Evolutionary conservation across 495 filamentous ascomycete species (phyloP).

Genomic region (Talaromyces nanjingensis): DNA sequence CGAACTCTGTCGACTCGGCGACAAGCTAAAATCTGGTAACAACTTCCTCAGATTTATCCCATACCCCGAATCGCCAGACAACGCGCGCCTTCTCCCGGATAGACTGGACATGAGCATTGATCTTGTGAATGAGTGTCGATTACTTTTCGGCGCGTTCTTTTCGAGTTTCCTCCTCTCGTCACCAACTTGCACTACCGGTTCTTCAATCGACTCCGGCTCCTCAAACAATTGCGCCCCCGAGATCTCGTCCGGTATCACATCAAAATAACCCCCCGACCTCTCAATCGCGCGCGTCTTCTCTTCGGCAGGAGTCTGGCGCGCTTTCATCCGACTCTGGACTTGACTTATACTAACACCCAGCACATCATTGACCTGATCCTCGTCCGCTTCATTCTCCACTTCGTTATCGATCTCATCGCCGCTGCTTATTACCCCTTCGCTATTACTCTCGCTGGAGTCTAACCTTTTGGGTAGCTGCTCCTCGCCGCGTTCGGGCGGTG

Average conservation of each 20-base stretch:
- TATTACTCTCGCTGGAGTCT: neutral
- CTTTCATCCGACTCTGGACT: slow-evolving; percentile 62
- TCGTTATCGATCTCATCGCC: neutral
- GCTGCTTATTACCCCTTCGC: neutral
- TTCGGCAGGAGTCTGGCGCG: slow-evolving; percentile 61
- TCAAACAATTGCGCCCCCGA: neutral
- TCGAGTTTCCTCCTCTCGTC: neutral
- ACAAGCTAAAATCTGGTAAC: slow-evolving; percentile 1
- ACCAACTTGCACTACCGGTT: no score
- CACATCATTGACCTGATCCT: slow-evolving; percentile 51
- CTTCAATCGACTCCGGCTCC: neutral
- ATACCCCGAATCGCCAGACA: slow-evolving; percentile 1
- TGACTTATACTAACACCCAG: slow-evolving; percentile 73
- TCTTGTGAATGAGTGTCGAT: slow-evolving; percentile 23
- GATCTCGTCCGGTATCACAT: neutral
- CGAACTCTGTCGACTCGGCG: neutral
- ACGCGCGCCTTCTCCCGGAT: slow-evolving; percentile 10
- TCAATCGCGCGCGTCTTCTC: slow-evolving; percentile 65
- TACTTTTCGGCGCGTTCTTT: neutral
- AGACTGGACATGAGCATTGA: slow-evolving; percentile 17
- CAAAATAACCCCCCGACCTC: slow-evolving; percentile 8
- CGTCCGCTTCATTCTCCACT: slow-evolving; percentile 13
- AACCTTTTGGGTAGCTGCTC: neutral
- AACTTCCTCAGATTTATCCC: neutral
- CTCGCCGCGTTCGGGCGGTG: neutral